Conservation (phyloP, 2,329 filamentous ascomycete species). For the Apiospora saccharicola region DNA sequence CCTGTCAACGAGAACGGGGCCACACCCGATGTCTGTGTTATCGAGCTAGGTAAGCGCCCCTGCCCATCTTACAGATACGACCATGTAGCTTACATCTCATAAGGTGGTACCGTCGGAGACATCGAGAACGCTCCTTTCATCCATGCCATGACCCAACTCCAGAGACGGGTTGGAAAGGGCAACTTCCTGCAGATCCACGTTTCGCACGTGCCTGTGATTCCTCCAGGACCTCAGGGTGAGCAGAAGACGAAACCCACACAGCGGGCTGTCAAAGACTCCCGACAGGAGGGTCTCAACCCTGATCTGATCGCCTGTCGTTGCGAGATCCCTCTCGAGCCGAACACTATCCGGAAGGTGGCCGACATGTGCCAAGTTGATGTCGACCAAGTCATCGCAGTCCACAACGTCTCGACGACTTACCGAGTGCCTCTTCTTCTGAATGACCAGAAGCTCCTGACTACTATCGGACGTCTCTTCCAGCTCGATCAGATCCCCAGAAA, state of each 20-base stretch:
- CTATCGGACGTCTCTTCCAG: slow-evolving; percentile 70
- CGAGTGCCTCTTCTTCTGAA: slow-evolving; percentile 93
- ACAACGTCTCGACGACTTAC: slow-evolving; percentile 89
- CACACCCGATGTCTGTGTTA: slow-evolving; percentile 91
- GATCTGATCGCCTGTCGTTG: slow-evolving; percentile 94
- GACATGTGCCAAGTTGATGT: slow-evolving; percentile 86
- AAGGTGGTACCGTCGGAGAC: slow-evolving; percentile 32
- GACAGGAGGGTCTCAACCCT: slow-evolving; percentile 78
- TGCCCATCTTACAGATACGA: neutral
- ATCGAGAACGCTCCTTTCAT: slow-evolving; percentile 70
- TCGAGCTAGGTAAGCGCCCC: slow-evolving; percentile 53
- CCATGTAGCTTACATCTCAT: slow-evolving; percentile 36
- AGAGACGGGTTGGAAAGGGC: slow-evolving; percentile 73
- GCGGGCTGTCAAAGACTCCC: slow-evolving; percentile 82
- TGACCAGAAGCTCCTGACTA: slow-evolving; percentile 75
- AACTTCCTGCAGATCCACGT: slow-evolving; percentile 93
- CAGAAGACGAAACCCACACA: slow-evolving; percentile 99
- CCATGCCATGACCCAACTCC: slow-evolving; percentile 83
- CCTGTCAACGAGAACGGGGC: slow-evolving; percentile 85
- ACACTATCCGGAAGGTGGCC: slow-evolving; percentile 86
- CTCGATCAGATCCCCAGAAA: slow-evolving; percentile 66
- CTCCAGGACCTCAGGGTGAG: slow-evolving; percentile 58
- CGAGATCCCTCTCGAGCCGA: slow-evolving; percentile 74
- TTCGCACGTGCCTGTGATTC: slow-evolving; percentile 78
- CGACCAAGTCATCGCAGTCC: slow-evolving; percentile 87